phyloP scores from a whole-genome alignment of 2,329 filamentous ascomycete species.

The Hypoxylon sp. region DNA sequence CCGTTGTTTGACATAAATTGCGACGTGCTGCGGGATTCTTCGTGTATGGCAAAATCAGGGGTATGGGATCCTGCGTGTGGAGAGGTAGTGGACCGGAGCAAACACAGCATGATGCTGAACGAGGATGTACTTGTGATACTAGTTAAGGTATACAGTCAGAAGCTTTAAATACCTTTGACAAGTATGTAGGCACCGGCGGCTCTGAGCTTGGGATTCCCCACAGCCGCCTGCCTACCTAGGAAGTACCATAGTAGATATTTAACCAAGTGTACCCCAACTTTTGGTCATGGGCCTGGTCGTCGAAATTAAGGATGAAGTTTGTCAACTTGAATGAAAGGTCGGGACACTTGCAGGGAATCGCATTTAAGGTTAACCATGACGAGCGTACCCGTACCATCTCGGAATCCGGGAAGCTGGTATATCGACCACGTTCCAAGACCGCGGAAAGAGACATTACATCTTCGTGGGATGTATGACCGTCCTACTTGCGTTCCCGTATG shows the following conservation, averaged over 20 bases:
- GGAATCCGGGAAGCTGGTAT: conserved; percentile 48
- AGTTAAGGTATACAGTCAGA: conserved; percentile 18
- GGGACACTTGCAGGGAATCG: conserved; percentile 2
- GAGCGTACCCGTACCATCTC: conserved; percentile 33
- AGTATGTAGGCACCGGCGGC: background rate
- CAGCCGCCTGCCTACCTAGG: background rate
- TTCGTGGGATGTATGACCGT: conserved; percentile 36
- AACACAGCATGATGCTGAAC: conserved; percentile 37
- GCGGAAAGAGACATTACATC: conserved; percentile 32
- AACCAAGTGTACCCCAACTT: background rate
- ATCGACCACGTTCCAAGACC: conserved; percentile 37
- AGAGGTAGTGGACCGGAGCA: conserved; percentile 16
- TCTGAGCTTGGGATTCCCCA: too few species aligned
- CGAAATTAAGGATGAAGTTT: conserved; percentile 12
- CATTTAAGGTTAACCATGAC: conserved; percentile 3
- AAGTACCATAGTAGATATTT: background rate
- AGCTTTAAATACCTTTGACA: background rate
- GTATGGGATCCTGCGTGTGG: conserved; percentile 11
- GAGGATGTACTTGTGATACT: conserved; percentile 12
- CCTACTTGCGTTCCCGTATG: conserved; percentile 23
- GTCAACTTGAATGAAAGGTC: conserved; percentile 1
- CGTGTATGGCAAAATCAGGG: conserved; percentile 31
- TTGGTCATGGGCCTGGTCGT: conserved; percentile 1
- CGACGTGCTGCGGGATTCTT: conserved; percentile 19
- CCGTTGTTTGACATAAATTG: conserved; percentile 35